phyloP scores from a whole-genome alignment of 495 filamentous ascomycete species.

The Hypoxylon trugodes region DNA sequence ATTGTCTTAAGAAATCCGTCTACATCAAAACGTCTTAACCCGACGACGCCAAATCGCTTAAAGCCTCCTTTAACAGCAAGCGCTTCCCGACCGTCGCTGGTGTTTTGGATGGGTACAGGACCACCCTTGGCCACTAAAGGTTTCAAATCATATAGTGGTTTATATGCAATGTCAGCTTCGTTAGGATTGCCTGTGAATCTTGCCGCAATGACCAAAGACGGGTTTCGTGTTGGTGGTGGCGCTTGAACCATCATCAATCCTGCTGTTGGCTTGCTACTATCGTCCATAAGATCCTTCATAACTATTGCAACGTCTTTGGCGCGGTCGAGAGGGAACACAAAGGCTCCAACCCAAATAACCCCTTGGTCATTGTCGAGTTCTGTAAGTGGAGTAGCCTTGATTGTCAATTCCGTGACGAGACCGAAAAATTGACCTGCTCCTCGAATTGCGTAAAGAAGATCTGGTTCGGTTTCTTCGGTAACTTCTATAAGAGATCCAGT shows the following conservation, averaged over 20 bases:
- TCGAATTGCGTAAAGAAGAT: conserved; percentile 51
- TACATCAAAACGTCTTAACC: background rate
- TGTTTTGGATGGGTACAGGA: background rate
- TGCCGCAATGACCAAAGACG: conserved; percentile 10
- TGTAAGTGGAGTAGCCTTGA: conserved; percentile 25
- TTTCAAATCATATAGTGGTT: background rate
- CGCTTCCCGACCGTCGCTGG: background rate
- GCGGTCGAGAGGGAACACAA: conserved; percentile 3
- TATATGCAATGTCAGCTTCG: background rate
- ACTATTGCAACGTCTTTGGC: background rate
- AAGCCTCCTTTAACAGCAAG: background rate
- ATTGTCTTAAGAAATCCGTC: background rate
- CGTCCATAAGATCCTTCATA: conserved; percentile 8
- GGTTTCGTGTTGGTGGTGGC: conserved; percentile 5
- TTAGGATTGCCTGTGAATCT: conserved; percentile 6
- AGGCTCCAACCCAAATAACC: conserved; percentile 8
- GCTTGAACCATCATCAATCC: conserved; percentile 32
- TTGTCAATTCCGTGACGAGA: conserved; percentile 50
- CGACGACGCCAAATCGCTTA: background rate
- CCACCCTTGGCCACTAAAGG: background rate
- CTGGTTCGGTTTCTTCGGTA: conserved; percentile 38
- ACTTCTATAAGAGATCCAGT: conserved; percentile 40
- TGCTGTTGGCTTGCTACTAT: conserved; percentile 1
- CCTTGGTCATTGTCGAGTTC: conserved; percentile 16
- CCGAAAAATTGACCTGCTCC: conserved; percentile 57